Evolutionary conservation across 2,329 filamentous ascomycete genomes (phyloP), one percentile per base, ranked within the genome.

Genomic region (Grosmannia clavigera): DNA sequence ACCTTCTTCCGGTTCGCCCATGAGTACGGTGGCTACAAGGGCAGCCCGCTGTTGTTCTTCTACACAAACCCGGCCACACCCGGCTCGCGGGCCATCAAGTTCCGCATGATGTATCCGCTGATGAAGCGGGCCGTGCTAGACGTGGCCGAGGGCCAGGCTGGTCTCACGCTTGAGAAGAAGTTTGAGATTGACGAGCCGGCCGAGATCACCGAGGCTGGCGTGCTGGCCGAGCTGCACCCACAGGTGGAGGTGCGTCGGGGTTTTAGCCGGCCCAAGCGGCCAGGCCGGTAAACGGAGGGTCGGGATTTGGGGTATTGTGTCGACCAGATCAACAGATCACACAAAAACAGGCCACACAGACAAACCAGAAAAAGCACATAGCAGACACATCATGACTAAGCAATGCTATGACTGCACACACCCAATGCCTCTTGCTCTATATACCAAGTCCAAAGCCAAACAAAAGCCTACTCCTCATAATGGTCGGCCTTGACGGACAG

Each of bases 101-200:
- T 88, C 73, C 80, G 88, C 64, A 95, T 95, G 90, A 73, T 94
- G 68, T 94, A 94, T 70, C 88, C 89, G 40, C 75, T 85, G 31
- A 85, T 85, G 76, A 85, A 85, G 73, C 77, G 81, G 12, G 81
- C 82, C 29, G 86, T 89, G 3, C 75, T 91, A 35, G 73, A 76
- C n/a, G 71, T 85, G 40, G 88, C 88, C 22, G 81, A 85, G 67
- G 74, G 73, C 43, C 82, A 89, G 65, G 85, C 82, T 1, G 85
- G 84, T 0, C 68, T 92, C 57, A 77, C 75, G 60, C 75, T 90
- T 5, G 84, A 82, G 61, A 91, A 89, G 80, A 86, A 81, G 70
- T 84, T 87, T 62, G 83, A 86, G 71, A 80, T 83, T 3, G 81
- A 84, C 65, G 80, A 87, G 64, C 84, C 86, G 5, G 76, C 75